A percentile compares a stretch with the other conserved stretches of the same genome.
Evolutionary conservation across 2,329 filamentous ascomycete species (phyloP).

Genomic region (Penicillium sp.): DNA sequence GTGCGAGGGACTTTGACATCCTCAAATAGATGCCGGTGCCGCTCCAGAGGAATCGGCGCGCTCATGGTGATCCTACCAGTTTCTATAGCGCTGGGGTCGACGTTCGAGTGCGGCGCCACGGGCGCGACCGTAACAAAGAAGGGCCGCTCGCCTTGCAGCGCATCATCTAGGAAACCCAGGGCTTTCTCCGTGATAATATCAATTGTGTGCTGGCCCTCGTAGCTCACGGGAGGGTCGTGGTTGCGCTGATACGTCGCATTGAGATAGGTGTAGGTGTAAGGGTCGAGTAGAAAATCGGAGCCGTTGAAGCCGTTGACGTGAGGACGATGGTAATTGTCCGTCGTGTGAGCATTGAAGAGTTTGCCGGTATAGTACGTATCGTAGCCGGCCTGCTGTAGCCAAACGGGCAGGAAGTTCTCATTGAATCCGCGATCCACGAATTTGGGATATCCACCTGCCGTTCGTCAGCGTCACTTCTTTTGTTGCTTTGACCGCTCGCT

Average conservation of each 20-base stretch:
- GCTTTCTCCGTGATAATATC: slow-evolving; percentile 63
- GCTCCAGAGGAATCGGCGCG: slow-evolving; percentile 57
- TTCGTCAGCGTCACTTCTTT: not conserved
- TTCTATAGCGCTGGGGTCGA: slow-evolving; percentile 38
- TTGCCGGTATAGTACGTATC: slow-evolving; percentile 58
- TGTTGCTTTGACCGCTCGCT: not conserved
- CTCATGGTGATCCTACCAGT: slow-evolving; percentile 37
- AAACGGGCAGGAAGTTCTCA: slow-evolving; percentile 51
- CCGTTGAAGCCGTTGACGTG: slow-evolving; percentile 39
- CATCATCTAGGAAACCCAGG: slow-evolving; percentile 61
- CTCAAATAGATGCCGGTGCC: slow-evolving; percentile 63
- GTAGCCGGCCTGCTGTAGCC: slow-evolving; percentile 53
- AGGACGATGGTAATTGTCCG: slow-evolving; percentile 49
- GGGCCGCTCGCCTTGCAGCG: slow-evolving; percentile 53
- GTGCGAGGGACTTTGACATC: slow-evolving; percentile 61
- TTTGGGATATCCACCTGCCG: slow-evolving; percentile 47
- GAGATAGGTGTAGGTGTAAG: slow-evolving; percentile 63
- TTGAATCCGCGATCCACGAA: slow-evolving; percentile 53
- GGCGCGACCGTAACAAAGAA: slow-evolving; percentile 69
- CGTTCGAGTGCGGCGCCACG: slow-evolving; percentile 64
- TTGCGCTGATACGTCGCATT: slow-evolving; percentile 65
- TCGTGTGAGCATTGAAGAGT: slow-evolving; percentile 53
- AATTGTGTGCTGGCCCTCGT: slow-evolving; percentile 55
- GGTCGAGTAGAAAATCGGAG: slow-evolving; percentile 46
- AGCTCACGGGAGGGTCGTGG: slow-evolving; percentile 53